A percentile compares a stretch with the other conserved stretches of the same genome.
These are phyloP conservation scores for Waltergamsia citrina DNA, from an alignment of 2,329 filamentous ascomycete species.

Conservation along the genomic window DNA sequence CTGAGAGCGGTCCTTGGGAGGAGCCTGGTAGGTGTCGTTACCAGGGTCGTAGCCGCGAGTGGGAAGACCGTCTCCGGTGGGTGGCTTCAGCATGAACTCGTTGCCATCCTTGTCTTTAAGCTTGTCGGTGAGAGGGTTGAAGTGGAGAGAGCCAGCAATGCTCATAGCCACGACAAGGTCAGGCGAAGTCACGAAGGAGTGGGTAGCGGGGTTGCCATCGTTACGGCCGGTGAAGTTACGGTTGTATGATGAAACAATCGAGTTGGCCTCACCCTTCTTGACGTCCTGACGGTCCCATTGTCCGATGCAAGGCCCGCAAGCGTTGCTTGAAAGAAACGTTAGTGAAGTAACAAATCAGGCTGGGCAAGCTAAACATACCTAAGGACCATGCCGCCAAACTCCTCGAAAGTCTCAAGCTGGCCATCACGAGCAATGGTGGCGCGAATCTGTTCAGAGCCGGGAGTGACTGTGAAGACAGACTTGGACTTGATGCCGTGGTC, in stretches of 20 bases:
- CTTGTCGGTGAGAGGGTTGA: constrained; percentile 90
- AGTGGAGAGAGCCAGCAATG: constrained; percentile 75
- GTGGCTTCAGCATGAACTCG: constrained; percentile 79
- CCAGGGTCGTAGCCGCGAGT: constrained; percentile 78
- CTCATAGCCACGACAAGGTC: constrained; percentile 83
- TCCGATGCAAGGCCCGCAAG: constrained; percentile 85
- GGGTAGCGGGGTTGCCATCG: constrained; percentile 88
- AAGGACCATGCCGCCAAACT: constrained; percentile 89
- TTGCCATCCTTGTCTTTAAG: constrained; percentile 95
- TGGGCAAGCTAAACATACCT: too few species aligned
- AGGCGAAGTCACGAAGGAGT: constrained; percentile 87
- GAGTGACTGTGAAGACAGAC: constrained; percentile 87
- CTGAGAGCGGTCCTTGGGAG: constrained; percentile 64
- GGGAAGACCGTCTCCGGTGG: constrained; percentile 75
- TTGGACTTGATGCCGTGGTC: constrained; percentile 91
- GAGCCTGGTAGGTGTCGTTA: constrained; percentile 90
- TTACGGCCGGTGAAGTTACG: constrained; percentile 99
- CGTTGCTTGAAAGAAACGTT: too few species aligned
- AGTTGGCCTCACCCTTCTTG: constrained; percentile 92
- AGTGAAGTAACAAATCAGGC: too few species aligned
- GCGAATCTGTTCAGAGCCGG: constrained; percentile 93
- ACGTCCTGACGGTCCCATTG: constrained; percentile 94
- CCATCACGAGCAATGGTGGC: constrained; percentile 87
- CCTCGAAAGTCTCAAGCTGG: constrained; percentile 88
- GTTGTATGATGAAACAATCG: constrained; percentile 98